Evolutionary conservation across 768 basidiomycete genomes (phyloP), one percentile per base, ranked within the genome.

Genomic region (Rhizopogon roseolus): DNA sequence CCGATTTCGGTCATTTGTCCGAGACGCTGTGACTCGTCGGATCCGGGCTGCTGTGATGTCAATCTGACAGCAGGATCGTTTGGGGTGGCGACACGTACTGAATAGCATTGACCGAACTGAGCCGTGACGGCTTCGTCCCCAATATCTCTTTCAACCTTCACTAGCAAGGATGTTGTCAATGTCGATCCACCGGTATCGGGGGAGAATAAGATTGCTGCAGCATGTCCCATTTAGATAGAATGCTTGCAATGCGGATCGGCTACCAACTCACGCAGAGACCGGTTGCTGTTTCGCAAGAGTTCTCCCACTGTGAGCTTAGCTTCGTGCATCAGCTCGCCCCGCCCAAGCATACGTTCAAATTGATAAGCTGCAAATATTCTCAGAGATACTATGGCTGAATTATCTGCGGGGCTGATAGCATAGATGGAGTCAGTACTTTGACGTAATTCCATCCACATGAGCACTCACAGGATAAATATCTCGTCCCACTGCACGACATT

Each of bases 401-500:
- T 2, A 29, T 52, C 49, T 17, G 46, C 32, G 3, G 59, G 59
- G 19, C 59, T 60, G 27, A 7, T 27, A 8, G 9, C 38, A 3
- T 27, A 25, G n/a, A 40, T 3, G 3, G 25, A 2, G 29, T 28
- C 19, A 59, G 4, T 32, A 22, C n/a, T 38, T 11, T 32, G n/a
- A 17, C 49, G 2, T 7, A 49, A 40, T 3, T 19, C 11, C 19
- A 10, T 48, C 14, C 19, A 36, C 22, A 4, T 16, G n/a, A 36
- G 28, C 8, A 38, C 46, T 14, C 28, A 60, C 59, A 60, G 40
- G 6, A 29, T 10, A 16, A 60, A 53, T 27, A 17, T 27, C 14
- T 61, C 53, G 4, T 58, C 49, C 60, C 60, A 62, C 11, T 55
- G 40, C 29, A 62, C 50, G 25, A 49, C n/a, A 39, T 54, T 49